Evolutionary conservation across 306 rosid genomes (phyloP).

Genomic region (Sophora flavescens): DNA sequence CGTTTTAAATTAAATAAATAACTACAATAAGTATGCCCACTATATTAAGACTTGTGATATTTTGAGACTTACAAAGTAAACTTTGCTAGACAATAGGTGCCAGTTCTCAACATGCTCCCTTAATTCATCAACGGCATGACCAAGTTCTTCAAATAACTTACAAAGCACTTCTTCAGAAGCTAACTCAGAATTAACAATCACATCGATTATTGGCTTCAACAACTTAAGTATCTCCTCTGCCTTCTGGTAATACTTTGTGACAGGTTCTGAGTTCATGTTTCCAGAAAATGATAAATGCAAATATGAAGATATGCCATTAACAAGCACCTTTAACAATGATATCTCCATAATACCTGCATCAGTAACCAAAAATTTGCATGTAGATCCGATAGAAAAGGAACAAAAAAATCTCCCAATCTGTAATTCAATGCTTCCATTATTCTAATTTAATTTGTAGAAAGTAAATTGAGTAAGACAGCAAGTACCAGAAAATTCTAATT

Average conservation of each 20-base stretch:
- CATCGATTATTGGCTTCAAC: constrained; percentile 85
- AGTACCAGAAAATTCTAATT: constrained; percentile 13
- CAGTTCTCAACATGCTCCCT: constrained; percentile 76
- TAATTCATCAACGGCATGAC: constrained; percentile 72
- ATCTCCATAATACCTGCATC: constrained; percentile 91
- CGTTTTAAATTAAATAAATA: constrained; percentile 30
- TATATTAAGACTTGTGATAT: constrained; percentile 13
- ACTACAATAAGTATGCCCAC: constrained; percentile 2
- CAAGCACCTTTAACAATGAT: constrained; percentile 73
- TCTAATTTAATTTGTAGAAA: constrained; percentile 36
- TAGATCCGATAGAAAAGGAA: constrained; percentile 33
- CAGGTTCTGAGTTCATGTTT: constrained; percentile 68
- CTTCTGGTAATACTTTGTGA: constrained; percentile 72
- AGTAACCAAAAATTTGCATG: constrained; percentile 40
- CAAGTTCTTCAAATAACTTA: constrained; percentile 72
- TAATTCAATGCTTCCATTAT: constrained; percentile 16
- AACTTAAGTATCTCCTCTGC: constrained; percentile 83
- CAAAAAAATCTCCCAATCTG: constrained; percentile 17
- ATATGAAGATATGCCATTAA: constrained; percentile 75
- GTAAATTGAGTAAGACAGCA: constrained; percentile 20
- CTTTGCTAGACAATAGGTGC: constrained; percentile 89
- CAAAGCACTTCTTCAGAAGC: constrained; percentile 71
- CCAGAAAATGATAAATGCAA: constrained; percentile 70
- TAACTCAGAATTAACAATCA: constrained; percentile 66
- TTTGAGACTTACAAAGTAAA: constrained; percentile 83